phyloP scores from a whole-genome alignment of 805 yeast species.

The Suhomyces emberorum region DNA sequence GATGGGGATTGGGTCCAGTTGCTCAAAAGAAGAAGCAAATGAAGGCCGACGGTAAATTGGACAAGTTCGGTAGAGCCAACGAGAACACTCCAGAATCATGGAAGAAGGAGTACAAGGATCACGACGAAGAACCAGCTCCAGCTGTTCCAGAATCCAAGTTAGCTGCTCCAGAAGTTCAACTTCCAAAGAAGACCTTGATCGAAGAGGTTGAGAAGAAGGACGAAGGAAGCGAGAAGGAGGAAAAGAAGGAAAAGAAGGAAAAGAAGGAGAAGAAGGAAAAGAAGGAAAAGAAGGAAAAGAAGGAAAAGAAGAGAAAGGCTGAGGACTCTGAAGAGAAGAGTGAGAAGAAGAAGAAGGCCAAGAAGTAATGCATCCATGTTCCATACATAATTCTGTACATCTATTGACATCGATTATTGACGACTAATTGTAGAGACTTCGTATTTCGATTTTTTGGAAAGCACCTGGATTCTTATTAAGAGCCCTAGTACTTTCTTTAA shows the following conservation, averaged over 20 bases:
- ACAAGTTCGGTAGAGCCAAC: constrained; percentile 89
- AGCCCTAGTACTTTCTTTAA: no score
- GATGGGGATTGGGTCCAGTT: constrained; percentile 99
- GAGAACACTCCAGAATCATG: constrained; percentile 92
- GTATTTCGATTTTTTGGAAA: no score
- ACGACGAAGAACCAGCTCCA: constrained; percentile 56
- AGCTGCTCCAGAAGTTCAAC: constrained; percentile 42
- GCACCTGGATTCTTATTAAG: no score
- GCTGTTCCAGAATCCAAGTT: constrained; percentile 55
- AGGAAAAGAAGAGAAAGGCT: constrained; percentile 56
- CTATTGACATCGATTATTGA: constrained; percentile 5
- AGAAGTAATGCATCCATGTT: constrained; percentile 11
- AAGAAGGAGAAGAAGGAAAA: constrained; percentile 51
- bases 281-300: constrained; percentile 59
- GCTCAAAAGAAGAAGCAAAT: constrained; percentile 98
- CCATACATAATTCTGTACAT: constrained; percentile 9
- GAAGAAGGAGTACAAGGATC: constrained; percentile 81
- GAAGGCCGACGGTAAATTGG: constrained; percentile 95
- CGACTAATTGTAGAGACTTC: no score
- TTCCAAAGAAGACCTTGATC: constrained; percentile 50
- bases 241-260: constrained; percentile 33
- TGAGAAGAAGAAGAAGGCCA: constrained; percentile 50
- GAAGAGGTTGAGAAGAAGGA: constrained; percentile 37
- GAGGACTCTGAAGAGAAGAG: constrained; percentile 41
- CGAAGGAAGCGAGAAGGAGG: constrained; percentile 19